Evolutionary conservation across 2,329 filamentous ascomycete genomes (phyloP), one percentile per base, ranked within the genome.

Genomic region (Epichloe elymi): DNA sequence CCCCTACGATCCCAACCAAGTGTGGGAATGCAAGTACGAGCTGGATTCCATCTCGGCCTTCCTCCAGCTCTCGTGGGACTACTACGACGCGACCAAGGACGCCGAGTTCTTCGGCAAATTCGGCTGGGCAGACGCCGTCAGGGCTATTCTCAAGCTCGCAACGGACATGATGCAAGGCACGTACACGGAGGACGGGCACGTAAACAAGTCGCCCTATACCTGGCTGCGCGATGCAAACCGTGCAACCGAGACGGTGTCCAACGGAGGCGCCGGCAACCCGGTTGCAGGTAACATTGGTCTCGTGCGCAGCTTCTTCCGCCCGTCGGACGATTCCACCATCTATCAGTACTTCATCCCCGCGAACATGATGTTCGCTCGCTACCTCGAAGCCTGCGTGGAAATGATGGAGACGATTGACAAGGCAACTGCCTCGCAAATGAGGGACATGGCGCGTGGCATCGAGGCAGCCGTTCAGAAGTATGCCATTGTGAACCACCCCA

Each of bases 1-100:
- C 0, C 68, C 74, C 30, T 83, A 86, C 26, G 86, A 85, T 59
- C 74, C 76, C 1, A 73, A 73, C 2, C 74, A 82, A 38, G 89
- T 95, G 0, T 96, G 93, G 62, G 91, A 96, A 66, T 96, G 91
- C 76, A 96, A 96, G 67, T 96, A 93, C 66, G 91, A 96, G 69
- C 80, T 96, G 44, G 90, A 96, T 70, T 91, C 86, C 11, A 76
- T 96, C 1, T 88, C 90, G 0, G 83, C 88, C 33, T 96, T 96
- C 66, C 74, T 97, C 7, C 80, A 87, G 41, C 74, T 97, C 5
- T 83, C 81, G 1, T 86, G 87, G 56, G 80, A 93, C 61, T 96
- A 95, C 70, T 79, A 86, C 68, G 74, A 79, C 20, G 75, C 79
- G 54, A 95, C 88, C 0, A 74, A 75, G 0, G 90, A 90, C 38